Evolutionary conservation across 1,139 yeast species (phyloP).

Genomic region (Debaryomyces nepalensis): DNA sequence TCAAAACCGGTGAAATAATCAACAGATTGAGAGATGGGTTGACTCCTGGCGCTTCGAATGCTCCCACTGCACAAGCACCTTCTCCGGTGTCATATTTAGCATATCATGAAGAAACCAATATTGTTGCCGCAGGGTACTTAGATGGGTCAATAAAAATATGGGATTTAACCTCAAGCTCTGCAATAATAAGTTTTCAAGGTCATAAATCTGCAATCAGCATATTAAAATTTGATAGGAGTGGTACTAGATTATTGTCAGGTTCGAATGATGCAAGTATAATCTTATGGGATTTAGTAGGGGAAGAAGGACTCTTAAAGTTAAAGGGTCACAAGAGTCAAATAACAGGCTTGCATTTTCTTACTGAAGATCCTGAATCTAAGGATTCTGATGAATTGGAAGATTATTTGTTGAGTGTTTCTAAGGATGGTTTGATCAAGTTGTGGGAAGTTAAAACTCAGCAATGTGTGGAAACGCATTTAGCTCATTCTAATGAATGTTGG

Average conservation of each 20-base stretch:
- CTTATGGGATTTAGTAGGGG: slow-evolving; percentile 94
- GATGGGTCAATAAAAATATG: slow-evolving; percentile 93
- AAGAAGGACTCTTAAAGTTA: slow-evolving; percentile 82
- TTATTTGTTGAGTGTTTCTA: slow-evolving; percentile 76
- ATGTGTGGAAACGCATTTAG: slow-evolving; percentile 92
- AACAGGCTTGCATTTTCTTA: slow-evolving; percentile 65
- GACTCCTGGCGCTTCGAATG: slow-evolving; percentile 73
- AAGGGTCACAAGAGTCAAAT: slow-evolving; percentile 90
- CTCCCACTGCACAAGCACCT: slow-evolving; percentile 63
- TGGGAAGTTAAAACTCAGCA: slow-evolving; percentile 94
- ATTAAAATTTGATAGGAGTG: slow-evolving; percentile 73
- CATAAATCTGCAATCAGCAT: slow-evolving; percentile 78
- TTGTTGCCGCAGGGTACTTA: slow-evolving; percentile 85
- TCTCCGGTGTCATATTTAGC: slow-evolving; percentile 66
- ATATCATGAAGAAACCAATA: slow-evolving; percentile 62
- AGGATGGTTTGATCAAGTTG: slow-evolving; percentile 87
- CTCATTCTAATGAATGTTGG: slow-evolving; percentile 96
- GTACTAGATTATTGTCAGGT: slow-evolving; percentile 86
- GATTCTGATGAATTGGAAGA: slow-evolving; percentile 61
- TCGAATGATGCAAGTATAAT: slow-evolving; percentile 83
- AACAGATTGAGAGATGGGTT: slow-evolving; percentile 66
- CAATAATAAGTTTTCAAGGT: slow-evolving; percentile 81
- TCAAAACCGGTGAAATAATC: slow-evolving; percentile 81
- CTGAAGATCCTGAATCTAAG: slow-evolving; percentile 35
- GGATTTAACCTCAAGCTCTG: slow-evolving; percentile 83